These are phyloP conservation scores for Aureobasidium sp. DNA, from an alignment of 2,329 filamentous ascomycete genomes.

Conservation along the genomic window DNA sequence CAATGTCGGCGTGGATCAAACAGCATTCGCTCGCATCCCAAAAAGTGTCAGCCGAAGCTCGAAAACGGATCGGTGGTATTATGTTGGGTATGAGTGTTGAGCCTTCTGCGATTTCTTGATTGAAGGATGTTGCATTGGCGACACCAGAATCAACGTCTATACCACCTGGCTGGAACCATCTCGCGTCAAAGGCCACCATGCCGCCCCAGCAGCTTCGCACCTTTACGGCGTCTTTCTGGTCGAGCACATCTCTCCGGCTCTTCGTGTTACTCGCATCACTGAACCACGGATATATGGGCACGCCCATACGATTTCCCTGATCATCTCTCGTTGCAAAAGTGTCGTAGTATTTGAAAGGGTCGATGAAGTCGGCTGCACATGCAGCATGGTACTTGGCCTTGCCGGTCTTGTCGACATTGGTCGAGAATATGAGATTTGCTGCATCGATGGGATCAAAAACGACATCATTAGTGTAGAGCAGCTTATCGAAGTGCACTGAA, in stretches of 20 bases:
- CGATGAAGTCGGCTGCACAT: constrained; percentile 63
- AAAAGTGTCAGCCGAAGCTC: constrained; percentile 33
- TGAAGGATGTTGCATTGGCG: too few relatives aligned
- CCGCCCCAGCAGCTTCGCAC: constrained; percentile 72
- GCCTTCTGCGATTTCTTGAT: constrained; percentile 9
- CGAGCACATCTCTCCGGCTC: constrained; percentile 53
- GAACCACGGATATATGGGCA: constrained; percentile 59
- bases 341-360: constrained; percentile 63
- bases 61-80: constrained; percentile 35
- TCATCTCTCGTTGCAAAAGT: constrained; percentile 62
- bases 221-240: constrained; percentile 54
- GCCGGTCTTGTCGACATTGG: constrained; percentile 45
- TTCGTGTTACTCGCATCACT: constrained; percentile 41
- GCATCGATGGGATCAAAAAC: constrained; percentile 51
- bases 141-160: not conserved
- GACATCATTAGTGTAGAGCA: constrained; percentile 61
- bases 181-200: constrained; percentile 59
- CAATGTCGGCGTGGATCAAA: constrained; percentile 38
- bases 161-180: constrained; percentile 42
- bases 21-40: constrained; percentile 43
- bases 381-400: constrained; percentile 53
- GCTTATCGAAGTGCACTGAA: constrained; percentile 41
- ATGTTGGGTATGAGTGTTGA: not conserved
- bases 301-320: constrained; percentile 42
- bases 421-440: constrained; percentile 55